phyloP scores from a whole-genome alignment of 2,329 filamentous ascomycete genomes.

The Aureobasidium sp. region DNA sequence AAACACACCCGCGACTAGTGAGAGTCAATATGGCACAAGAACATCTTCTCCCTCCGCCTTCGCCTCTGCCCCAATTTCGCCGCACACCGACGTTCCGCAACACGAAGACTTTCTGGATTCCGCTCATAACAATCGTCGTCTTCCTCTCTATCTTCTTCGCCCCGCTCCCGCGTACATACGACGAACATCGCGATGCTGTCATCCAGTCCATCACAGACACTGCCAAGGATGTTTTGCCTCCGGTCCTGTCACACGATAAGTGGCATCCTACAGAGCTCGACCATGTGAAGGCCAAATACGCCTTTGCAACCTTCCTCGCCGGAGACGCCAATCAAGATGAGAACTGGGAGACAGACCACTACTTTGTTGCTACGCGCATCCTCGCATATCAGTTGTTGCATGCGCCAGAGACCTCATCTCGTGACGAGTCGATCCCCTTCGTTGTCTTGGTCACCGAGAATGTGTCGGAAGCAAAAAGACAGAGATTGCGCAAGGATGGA shows the following conservation, averaged over 20 bases:
- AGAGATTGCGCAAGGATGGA: slow-evolving; percentile 24
- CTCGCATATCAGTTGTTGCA: slow-evolving; percentile 28
- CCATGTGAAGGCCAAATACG: slow-evolving; percentile 19
- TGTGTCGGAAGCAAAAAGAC: slow-evolving; percentile 23
- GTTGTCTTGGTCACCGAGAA: slow-evolving; percentile 26
- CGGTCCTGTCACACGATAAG: background rate
- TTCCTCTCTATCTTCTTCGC: slow-evolving; percentile 17
- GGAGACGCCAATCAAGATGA: slow-evolving; percentile 19
- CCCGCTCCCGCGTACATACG: slow-evolving; percentile 17
- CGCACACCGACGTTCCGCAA: slow-evolving; percentile 6
- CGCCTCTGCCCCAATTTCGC: background rate
- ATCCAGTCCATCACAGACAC: slow-evolving; percentile 18
- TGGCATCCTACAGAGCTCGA: slow-evolving; percentile 3
- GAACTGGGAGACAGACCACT: slow-evolving; percentile 24
- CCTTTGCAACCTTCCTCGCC: slow-evolving; percentile 27
- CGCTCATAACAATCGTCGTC: slow-evolving; percentile 14
- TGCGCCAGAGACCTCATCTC: slow-evolving; percentile 24
- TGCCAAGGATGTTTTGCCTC: slow-evolving; percentile 1
- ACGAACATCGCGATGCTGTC: slow-evolving; percentile 16
- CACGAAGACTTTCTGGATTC: slow-evolving; percentile 17
- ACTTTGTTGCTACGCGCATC: slow-evolving; percentile 26
- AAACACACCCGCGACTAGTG: background rate
- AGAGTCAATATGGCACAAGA: background rate
- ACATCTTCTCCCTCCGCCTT: slow-evolving; percentile 7
- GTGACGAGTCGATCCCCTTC: slow-evolving; percentile 23